Conservation (phyloP, 2,329 filamentous ascomycete genomes). For the Neonectria sp. region DNA sequence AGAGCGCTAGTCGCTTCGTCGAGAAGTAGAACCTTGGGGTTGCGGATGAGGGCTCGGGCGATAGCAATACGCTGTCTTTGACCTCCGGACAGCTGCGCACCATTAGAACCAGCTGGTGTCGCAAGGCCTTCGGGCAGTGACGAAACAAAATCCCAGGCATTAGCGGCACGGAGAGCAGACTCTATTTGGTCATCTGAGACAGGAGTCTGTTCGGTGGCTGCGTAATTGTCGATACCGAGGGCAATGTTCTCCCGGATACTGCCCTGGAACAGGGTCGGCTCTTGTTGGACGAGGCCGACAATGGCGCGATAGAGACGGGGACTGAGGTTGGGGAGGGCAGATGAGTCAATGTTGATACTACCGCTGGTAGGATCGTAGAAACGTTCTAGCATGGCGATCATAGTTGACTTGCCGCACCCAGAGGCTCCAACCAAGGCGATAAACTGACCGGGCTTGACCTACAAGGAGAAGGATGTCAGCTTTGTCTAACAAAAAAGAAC, state of each 20-base stretch:
- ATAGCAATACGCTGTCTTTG: slow-evolving; percentile 79
- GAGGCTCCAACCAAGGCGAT: slow-evolving; percentile 67
- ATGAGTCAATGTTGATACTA: slow-evolving; percentile 61
- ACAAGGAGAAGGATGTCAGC: neutral
- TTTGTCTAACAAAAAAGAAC: neutral
- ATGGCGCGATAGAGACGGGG: slow-evolving; percentile 66
- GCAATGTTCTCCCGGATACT: slow-evolving; percentile 87
- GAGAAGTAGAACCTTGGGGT: slow-evolving; percentile 44
- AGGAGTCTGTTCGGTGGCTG: slow-evolving; percentile 19
- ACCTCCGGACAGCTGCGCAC: slow-evolving; percentile 77
- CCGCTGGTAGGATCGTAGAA: slow-evolving; percentile 63
- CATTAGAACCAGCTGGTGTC: slow-evolving; percentile 74
- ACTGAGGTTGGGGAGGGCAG: slow-evolving; percentile 59
- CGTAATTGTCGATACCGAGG: slow-evolving; percentile 43
- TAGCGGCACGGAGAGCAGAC: slow-evolving; percentile 64
- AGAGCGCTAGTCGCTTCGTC: slow-evolving; percentile 49
- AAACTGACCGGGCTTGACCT: slow-evolving; percentile 64
- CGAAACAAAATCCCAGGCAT: slow-evolving; percentile 63
- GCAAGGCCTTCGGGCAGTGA: slow-evolving; percentile 64
- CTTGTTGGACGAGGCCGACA: slow-evolving; percentile 71
- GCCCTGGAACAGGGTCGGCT: slow-evolving; percentile 80
- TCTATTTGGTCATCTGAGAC: slow-evolving; percentile 54
- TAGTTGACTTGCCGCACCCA: slow-evolving; percentile 74
- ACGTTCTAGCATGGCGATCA: slow-evolving; percentile 66
- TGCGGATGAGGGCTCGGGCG: slow-evolving; percentile 70